phyloP scores from a whole-genome alignment of 495 filamentous ascomycete genomes.

The Cetradonia linearis region DNA sequence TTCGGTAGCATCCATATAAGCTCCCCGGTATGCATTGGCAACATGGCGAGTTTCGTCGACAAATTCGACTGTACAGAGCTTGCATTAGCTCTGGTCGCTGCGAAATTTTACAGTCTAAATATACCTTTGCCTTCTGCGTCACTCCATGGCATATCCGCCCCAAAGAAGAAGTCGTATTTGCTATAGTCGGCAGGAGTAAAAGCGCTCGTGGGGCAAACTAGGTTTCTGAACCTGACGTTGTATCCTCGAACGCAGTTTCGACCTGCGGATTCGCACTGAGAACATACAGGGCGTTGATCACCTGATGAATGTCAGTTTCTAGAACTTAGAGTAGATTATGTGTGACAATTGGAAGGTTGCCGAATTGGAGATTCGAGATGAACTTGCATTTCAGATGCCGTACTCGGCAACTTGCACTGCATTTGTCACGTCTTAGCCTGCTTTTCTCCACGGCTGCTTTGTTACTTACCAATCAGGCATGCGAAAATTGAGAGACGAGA shows the following conservation, averaged over 20 bases:
- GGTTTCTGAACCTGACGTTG: slow-evolving; percentile 17
- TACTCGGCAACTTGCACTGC: slow-evolving; percentile 16
- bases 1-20: neutral
- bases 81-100: neutral
- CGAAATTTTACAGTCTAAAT: neutral
- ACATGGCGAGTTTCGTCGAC: neutral
- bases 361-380: neutral
- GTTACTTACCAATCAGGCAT: slow-evolving; percentile 3
- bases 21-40: neutral
- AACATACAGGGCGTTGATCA: slow-evolving; percentile 1
- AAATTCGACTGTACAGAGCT: neutral
- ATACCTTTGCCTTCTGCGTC: neutral
- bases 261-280: slow-evolving; percentile 12
- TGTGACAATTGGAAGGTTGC: neutral
- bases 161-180: slow-evolving; percentile 19
- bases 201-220: slow-evolving; percentile 9
- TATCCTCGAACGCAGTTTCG: slow-evolving; percentile 14
- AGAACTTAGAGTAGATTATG: neutral
- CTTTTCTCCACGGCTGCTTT: neutral
- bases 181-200: neutral
- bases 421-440: neutral
- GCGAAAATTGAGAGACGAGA: neutral
- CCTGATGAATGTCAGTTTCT: slow-evolving; percentile 1
- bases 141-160: slow-evolving; percentile 5
- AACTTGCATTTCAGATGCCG: slow-evolving; percentile 18